Base-by-base conservation (phyloP, 2,329 filamentous ascomycete species). In the Sporothrix humicola region DNA sequence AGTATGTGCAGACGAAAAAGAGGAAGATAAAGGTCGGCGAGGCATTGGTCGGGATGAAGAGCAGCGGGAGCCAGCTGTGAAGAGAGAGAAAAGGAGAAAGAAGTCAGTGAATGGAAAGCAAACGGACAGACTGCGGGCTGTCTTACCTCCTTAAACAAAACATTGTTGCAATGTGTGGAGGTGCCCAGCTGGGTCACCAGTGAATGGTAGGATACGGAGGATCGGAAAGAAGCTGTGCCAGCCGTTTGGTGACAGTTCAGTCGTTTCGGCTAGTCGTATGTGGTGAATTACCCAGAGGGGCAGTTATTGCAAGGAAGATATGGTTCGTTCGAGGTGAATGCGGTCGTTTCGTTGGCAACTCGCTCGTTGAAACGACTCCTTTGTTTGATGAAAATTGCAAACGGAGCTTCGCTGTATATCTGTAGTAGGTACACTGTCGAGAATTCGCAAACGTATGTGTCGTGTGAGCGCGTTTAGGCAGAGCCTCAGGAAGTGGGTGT, bases 1-100 rank as follows among this genome's bases (percentile, higher is more conserved):
- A 93, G 86, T 97, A 98, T 77, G 95, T 97, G 82, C 95, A 94
- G 77, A 94, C 87, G 85, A 99, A 92, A 87, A 96, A 94, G 83
- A 94, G 89, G 84, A 95, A 89, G 81, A 96, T 93, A 85, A 95
- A 95, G 79, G 93, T 88, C 37, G 93, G 93, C 73, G 92, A 94
- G 78, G 93, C 92, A 81, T 95, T 94, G 74, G 93, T 93, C 71
- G 93, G 93, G 78, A 96, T 94, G 83, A 96, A 95, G 81, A 96
- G 92, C 78, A 96, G 90, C 44, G 93, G 93, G 70, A 96, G 88
- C 92, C 93, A 95, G 83, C 93, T 95, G 78, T 54, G 54, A 5
- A 48, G 13, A 10, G 73, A 72, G 31, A 56, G 65, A 13, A 31
- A 20, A n/a, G 13, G 12, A 20, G 10, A 23, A 2, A 2, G 23